These are phyloP conservation scores for Bjerkandera adusta DNA, from an alignment of 1,284 basidiomycete genomes.

Conservation along the genomic window DNA sequence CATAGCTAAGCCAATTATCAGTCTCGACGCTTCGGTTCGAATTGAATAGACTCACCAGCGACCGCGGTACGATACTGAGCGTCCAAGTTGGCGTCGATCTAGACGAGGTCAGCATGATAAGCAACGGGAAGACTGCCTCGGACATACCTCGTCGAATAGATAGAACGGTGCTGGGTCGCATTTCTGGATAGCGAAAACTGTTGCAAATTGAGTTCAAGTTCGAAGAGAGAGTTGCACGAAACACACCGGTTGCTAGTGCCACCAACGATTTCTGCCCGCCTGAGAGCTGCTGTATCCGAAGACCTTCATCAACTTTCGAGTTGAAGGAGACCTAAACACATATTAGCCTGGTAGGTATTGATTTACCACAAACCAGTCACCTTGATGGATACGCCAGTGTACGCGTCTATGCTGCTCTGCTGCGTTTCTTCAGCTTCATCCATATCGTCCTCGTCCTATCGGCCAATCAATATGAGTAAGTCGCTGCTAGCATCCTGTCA, in stretches of 20 bases:
- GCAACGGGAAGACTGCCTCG: constrained; percentile 1
- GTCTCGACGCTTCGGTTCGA: neutral
- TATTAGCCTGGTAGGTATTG: constrained; percentile 3
- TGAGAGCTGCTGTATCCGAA: constrained; percentile 95
- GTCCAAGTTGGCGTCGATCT: constrained; percentile 98
- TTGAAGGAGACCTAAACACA: constrained; percentile 88
- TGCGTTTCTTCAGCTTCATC: constrained; percentile 68
- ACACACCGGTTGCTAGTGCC: constrained; percentile 90
- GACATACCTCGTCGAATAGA: constrained; percentile 90
- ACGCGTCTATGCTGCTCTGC: constrained; percentile 84
- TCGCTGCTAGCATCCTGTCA: neutral
- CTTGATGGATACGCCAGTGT: constrained; percentile 96
- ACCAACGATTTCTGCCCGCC: constrained; percentile 98
- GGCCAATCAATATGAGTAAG: neutral
- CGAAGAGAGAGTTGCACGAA: constrained; percentile 16
- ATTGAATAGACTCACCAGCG: constrained; percentile 59
- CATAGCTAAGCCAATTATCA: constrained; percentile 61
- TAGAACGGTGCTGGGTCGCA: constrained; percentile 99
- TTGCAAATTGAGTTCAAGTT: neutral
- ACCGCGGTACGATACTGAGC: constrained; percentile 98
- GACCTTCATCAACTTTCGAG: constrained; percentile 94
- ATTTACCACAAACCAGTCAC: constrained; percentile 33
- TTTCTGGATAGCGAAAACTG: constrained; percentile 98
- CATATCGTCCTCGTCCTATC: constrained; percentile 65
- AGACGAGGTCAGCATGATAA: constrained; percentile 4